These are phyloP conservation scores for Aspergillus transmontanensis DNA, from an alignment of 2,329 filamentous ascomycete genomes.

Conservation along the genomic window DNA sequence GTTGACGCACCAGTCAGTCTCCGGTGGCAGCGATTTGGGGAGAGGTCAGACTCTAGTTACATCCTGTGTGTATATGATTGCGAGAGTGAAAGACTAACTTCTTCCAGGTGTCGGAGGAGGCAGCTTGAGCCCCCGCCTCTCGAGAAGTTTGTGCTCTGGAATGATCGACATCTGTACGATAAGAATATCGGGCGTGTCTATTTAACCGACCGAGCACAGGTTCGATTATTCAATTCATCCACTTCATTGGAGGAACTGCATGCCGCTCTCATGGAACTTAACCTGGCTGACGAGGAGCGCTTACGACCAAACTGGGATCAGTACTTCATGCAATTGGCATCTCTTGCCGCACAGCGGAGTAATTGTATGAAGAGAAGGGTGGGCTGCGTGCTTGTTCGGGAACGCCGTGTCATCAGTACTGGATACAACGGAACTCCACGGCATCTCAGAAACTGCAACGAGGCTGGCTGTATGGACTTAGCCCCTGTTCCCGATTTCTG, in stretches of 20 bases:
- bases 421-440: conserved; percentile 98
- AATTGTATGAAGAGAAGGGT: conserved; percentile 99
- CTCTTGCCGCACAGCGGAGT: conserved; percentile 81
- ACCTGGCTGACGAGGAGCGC: conserved; percentile 76
- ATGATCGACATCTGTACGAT: conserved; percentile 76
- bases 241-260: conserved; percentile 71
- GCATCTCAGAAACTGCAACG: conserved; percentile 83
- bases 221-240: conserved; percentile 85
- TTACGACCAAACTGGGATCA: conserved; percentile 91
- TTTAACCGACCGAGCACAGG: conserved; percentile 77
- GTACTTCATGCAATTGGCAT: conserved; percentile 98
- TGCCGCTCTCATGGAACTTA: conserved; percentile 69
- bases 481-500: background rate
- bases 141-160: conserved; percentile 62
- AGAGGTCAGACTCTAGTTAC: conserved; percentile 50
- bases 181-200: conserved; percentile 66
- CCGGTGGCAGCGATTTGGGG: conserved; percentile 77
- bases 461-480: conserved; percentile 72
- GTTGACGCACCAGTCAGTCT: conserved; percentile 86
- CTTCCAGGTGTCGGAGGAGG: conserved; percentile 50
- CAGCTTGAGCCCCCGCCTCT: conserved; percentile 56
- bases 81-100: background rate
- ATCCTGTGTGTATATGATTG: background rate
- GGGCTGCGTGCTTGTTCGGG: conserved; percentile 86
- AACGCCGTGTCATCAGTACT: conserved; percentile 86